A percentile compares a stretch with the other conserved stretches of the same genome.
phyloP scores from a whole-genome alignment of 352 stramenopile genomes.

The Aphanomyces euteiches region DNA sequence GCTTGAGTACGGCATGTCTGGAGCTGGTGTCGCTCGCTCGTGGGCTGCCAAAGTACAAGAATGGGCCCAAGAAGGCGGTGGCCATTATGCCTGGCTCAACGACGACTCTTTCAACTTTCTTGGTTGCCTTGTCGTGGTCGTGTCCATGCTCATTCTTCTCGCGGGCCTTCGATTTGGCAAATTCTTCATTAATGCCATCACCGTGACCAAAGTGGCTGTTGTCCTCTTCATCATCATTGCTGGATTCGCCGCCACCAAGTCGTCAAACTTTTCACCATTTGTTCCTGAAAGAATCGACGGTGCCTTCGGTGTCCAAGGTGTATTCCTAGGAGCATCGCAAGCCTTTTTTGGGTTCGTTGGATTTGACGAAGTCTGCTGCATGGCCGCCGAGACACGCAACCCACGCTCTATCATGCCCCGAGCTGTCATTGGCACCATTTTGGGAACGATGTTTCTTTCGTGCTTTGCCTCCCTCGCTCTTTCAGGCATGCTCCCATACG shows the following conservation, averaged over 20 bases:
- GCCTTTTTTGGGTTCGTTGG: slow-evolving; percentile 86
- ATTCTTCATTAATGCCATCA: slow-evolving; percentile 84
- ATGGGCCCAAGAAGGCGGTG: slow-evolving; percentile 44
- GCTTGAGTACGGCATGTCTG: slow-evolving; percentile 90
- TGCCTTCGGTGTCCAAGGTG: slow-evolving; percentile 37
- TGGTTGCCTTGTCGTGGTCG: slow-evolving; percentile 61
- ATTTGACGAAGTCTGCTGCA: slow-evolving; percentile 77
- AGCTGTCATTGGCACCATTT: slow-evolving; percentile 58
- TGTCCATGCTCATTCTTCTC: slow-evolving; percentile 67
- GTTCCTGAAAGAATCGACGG: slow-evolving; percentile 41
- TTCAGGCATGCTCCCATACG: slow-evolving; percentile 48
- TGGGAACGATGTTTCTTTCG: slow-evolving; percentile 38
- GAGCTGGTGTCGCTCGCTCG: slow-evolving; percentile 85
- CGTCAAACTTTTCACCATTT: slow-evolving; percentile 81
- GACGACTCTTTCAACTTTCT: slow-evolving; percentile 51
- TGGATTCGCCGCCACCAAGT: slow-evolving; percentile 78
- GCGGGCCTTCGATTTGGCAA: slow-evolving; percentile 86
- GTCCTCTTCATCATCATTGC: slow-evolving; percentile 91
- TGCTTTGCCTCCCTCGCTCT: slow-evolving; percentile 57
- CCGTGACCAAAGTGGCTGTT: slow-evolving; percentile 70
- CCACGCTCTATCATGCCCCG: slow-evolving; percentile 51
- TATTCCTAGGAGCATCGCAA: slow-evolving; percentile 56
- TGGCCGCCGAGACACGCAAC: slow-evolving; percentile 44
- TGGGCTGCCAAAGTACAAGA: slow-evolving; percentile 89
- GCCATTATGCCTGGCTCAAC: slow-evolving; percentile 58